phyloP scores from a whole-genome alignment of 2,329 filamentous ascomycete species.

The Celoporthe dispersa region DNA sequence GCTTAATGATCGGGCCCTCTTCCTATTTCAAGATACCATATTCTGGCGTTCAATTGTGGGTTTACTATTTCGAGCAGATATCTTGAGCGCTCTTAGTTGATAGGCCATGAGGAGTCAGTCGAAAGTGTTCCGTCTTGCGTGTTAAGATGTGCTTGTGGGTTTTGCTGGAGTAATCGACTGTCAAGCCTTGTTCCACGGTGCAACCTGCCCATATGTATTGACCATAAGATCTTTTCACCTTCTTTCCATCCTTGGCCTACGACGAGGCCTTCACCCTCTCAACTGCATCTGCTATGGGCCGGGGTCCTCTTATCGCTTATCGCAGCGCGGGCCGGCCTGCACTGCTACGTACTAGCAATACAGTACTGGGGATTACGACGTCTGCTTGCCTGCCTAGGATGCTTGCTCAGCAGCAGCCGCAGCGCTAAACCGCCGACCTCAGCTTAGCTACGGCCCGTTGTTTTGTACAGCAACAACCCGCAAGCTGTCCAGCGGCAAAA shows the following conservation, averaged over 20 bases:
- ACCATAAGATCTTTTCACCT: background rate
- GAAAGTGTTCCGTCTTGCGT: background rate
- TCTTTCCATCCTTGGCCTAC: too few relatives aligned
- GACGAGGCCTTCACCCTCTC: background rate
- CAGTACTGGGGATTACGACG: conserved; percentile 5
- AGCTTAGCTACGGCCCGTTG: conserved; percentile 2
- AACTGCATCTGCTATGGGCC: background rate
- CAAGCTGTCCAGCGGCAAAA: conserved; percentile 3
- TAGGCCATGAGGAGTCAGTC: background rate
- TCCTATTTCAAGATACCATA: conserved; percentile 24
- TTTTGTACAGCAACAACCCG: conserved; percentile 2
- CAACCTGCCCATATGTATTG: background rate
- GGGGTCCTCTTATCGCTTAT: conserved; percentile 11
- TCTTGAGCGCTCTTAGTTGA: background rate
- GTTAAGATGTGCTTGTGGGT: background rate
- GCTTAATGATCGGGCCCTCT: background rate
- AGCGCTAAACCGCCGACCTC: conserved; percentile 1
- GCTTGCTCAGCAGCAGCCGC: conserved; percentile 2
- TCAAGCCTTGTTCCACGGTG: background rate
- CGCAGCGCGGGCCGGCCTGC: background rate
- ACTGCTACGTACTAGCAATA: background rate
- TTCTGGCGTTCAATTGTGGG: background rate
- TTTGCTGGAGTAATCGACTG: background rate
- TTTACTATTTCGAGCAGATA: background rate
- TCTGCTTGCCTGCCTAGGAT: conserved; percentile 11